Evolutionary conservation across 2,329 filamentous ascomycete genomes (phyloP).

Genomic region (Penicillium expansum): DNA sequence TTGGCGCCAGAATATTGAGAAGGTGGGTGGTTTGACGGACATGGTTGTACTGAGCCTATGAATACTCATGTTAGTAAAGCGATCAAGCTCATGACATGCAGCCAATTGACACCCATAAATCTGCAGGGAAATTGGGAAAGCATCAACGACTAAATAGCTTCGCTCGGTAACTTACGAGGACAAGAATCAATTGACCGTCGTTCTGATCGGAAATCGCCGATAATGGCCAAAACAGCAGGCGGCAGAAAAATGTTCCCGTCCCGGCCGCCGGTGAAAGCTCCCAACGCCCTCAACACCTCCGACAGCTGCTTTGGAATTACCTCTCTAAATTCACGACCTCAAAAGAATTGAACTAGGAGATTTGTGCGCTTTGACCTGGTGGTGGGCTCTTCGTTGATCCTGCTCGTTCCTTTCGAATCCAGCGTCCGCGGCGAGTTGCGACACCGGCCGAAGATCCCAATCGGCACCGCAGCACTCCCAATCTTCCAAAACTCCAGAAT

Average conservation of each 20-base stretch:
- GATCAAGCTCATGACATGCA: neutral
- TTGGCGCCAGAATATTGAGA: conserved; percentile 28
- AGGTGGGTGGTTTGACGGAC: conserved; percentile 30
- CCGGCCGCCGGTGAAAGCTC: conserved; percentile 40
- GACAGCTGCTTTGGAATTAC: conserved; percentile 7
- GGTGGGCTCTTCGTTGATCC: conserved; percentile 29
- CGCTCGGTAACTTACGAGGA: conserved; percentile 13
- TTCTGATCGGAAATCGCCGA: conserved; percentile 26
- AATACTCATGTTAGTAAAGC: conserved; percentile 13
- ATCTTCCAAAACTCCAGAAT: conserved; percentile 3
- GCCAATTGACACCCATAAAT: neutral
- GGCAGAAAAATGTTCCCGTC: conserved; percentile 44
- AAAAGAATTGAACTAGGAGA: conserved; percentile 12
- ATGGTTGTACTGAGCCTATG: conserved; percentile 23
- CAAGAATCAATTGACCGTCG: conserved; percentile 17
- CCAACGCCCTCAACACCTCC: conserved; percentile 39
- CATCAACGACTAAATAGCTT: neutral
- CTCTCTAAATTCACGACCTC: conserved; percentile 12
- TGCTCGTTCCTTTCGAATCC: conserved; percentile 22
- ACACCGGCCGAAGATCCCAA: conserved; percentile 16
- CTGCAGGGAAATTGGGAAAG: neutral
- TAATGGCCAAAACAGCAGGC: conserved; percentile 21
- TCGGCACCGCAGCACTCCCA: conserved; percentile 12
- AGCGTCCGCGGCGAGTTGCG: conserved; percentile 22
- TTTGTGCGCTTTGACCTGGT: conserved; percentile 22